phyloP scores from a whole-genome alignment of 2,329 filamentous ascomycete species.

The Plenodomus biglobosus region DNA sequence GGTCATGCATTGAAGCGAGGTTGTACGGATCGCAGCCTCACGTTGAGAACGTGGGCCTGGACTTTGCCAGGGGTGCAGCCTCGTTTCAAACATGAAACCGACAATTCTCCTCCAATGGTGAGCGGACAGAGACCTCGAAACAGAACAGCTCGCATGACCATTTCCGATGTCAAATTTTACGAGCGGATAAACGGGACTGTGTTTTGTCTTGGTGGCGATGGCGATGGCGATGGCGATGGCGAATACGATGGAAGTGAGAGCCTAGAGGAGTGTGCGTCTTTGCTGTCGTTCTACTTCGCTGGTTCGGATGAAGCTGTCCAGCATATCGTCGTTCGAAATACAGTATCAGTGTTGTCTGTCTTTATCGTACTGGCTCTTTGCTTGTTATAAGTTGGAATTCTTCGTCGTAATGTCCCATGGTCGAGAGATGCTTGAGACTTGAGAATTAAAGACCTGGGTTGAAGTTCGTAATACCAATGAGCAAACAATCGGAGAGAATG shows the following conservation, averaged over 20 bases:
- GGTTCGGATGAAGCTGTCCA: too few relatives aligned
- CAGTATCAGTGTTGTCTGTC: too few relatives aligned
- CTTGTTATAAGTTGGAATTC: too few relatives aligned
- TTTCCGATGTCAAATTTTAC: slow-evolving; percentile 4
- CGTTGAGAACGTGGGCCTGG: slow-evolving; percentile 6
- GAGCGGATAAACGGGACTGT: not conserved
- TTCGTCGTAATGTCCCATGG: too few relatives aligned
- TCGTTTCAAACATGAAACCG: slow-evolving; percentile 27
- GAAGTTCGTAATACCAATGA: too few relatives aligned
- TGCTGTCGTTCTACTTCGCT: too few relatives aligned
- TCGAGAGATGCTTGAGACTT: too few relatives aligned
- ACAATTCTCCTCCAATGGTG: slow-evolving; percentile 21
- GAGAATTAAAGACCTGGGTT: too few relatives aligned
- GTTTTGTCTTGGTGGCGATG: not conserved
- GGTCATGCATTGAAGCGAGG: slow-evolving; percentile 7
- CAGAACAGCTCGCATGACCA: slow-evolving; percentile 14
- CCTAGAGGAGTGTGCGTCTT: not conserved
- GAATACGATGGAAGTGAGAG: not conserved
- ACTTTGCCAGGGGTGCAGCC: slow-evolving; percentile 12
- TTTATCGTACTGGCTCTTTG: too few relatives aligned
- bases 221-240: not conserved
- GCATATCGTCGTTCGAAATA: too few relatives aligned
- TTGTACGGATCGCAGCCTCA: not conserved
- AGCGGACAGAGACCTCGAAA: slow-evolving; percentile 9
- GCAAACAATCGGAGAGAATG: too few relatives aligned